phyloP scores from a whole-genome alignment of 306 rosid species.

The Mimosa pudica region DNA sequence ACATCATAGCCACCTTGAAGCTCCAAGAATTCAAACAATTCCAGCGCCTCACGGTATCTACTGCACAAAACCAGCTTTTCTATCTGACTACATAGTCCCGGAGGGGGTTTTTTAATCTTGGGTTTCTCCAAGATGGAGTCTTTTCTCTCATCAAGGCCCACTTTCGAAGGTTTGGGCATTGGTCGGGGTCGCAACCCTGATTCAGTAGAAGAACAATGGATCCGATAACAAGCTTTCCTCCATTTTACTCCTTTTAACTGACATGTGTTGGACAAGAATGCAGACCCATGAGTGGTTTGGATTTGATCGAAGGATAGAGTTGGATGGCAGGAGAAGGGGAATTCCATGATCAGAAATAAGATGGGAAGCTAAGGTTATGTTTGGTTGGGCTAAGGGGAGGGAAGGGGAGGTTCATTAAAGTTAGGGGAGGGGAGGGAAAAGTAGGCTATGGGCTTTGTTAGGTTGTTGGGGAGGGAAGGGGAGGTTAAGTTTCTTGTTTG shows the following conservation, averaged over 20 bases:
- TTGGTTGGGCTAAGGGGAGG: not conserved
- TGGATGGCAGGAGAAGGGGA: constrained; percentile 53
- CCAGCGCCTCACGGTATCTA: constrained; percentile 66
- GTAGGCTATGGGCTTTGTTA: not conserved
- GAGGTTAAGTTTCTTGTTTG: no score
- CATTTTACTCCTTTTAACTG: constrained; percentile 38
- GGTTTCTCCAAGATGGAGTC: constrained; percentile 36
- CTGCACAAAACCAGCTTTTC: constrained; percentile 69
- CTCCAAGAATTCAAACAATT: constrained; percentile 83
- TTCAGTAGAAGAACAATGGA: constrained; percentile 57
- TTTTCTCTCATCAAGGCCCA: constrained; percentile 35
- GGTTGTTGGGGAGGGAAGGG: no score
- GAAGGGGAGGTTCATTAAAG: not conserved
- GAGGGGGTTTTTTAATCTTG: constrained; percentile 40
- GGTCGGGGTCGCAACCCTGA: constrained; percentile 56
- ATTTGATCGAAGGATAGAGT: constrained; percentile 37
- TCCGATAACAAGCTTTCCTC: constrained; percentile 40
- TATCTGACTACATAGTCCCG: constrained; percentile 65
- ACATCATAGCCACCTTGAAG: constrained; percentile 50
- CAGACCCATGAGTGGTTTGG: constrained; percentile 30
- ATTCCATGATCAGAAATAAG: constrained; percentile 50
- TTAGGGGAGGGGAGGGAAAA: not conserved
- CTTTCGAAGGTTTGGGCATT: constrained; percentile 42
- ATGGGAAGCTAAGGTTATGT: not conserved
- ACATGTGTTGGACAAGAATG: constrained; percentile 30